Conservation (phyloP, 1,284 basidiomycete genomes). For the Apiotrichum veenhuisii region DNA sequence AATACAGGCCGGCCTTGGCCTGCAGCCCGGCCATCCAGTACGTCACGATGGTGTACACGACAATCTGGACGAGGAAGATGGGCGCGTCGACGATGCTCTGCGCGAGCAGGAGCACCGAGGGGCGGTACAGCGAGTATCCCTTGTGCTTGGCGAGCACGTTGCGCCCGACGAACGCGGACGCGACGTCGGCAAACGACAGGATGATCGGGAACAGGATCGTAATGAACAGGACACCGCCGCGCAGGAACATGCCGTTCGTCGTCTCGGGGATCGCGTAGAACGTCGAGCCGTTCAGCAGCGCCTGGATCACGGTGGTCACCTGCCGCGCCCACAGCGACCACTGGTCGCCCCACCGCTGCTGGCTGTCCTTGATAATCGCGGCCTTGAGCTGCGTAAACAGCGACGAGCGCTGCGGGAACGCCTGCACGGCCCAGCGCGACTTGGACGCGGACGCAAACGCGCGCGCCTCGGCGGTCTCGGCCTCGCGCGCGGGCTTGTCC, state of each 20-base stretch:
- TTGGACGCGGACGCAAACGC: conserved; percentile 29
- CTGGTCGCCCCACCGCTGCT: conserved; percentile 41
- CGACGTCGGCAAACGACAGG: conserved; percentile 62
- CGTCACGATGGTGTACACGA: conserved; percentile 48
- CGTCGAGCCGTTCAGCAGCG: conserved; percentile 61
- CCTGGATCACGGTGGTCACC: conserved; percentile 34
- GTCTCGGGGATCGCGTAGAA: conserved; percentile 63
- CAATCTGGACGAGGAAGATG: conserved; percentile 48
- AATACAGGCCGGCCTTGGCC: conserved; percentile 37
- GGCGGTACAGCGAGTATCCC: conserved; percentile 50
- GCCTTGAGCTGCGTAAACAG: conserved; percentile 37
- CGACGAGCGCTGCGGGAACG: conserved; percentile 26
- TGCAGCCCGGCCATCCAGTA: conserved; percentile 43
- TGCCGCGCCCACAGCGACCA: conserved; percentile 36
- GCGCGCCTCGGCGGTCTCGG: conserved; percentile 24
- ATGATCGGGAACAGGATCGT: conserved; percentile 52
- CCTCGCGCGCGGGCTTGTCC: conserved; percentile 18
- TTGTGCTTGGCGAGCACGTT: conserved; percentile 62
- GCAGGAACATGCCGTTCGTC: conserved; percentile 62
- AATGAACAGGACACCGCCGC: conserved; percentile 63
- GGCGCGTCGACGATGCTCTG: conserved; percentile 60
- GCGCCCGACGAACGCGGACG: conserved; percentile 65
- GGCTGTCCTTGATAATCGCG: conserved; percentile 39
- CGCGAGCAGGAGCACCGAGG: conserved; percentile 56
- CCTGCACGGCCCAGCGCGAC: conserved; percentile 13